Conservation (phyloP, 2,329 filamentous ascomycete genomes). For the Helicocarpus griseus region DNA sequence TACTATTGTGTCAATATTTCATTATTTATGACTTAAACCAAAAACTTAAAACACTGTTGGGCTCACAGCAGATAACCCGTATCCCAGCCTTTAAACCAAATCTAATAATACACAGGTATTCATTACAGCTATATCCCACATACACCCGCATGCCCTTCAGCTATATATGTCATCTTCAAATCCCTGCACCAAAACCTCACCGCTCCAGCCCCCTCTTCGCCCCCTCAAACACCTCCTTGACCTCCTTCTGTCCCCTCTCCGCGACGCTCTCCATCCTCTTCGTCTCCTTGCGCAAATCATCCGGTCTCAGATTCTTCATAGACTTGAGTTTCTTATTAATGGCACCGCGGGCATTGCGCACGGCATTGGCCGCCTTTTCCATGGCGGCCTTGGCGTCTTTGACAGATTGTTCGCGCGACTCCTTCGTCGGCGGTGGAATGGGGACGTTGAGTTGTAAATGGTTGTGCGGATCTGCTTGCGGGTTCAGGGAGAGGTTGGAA, state of each 20-base stretch:
- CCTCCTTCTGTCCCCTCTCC: slow-evolving; percentile 37
- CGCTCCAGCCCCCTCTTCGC: slow-evolving; percentile 29
- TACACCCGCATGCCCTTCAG: neutral
- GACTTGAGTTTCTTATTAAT: slow-evolving; percentile 37
- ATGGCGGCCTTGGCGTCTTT: slow-evolving; percentile 32
- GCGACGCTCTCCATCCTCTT: slow-evolving; percentile 40
- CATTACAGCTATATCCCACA: neutral
- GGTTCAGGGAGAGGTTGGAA: slow-evolving; percentile 34
- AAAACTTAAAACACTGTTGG: no score
- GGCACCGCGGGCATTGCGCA: slow-evolving; percentile 35
- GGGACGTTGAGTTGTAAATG: slow-evolving; percentile 35
- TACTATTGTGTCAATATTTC: neutral
- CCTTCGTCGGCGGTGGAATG: slow-evolving; percentile 38
- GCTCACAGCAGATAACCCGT: no score
- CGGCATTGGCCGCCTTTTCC: slow-evolving; percentile 30
- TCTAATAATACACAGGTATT: neutral
- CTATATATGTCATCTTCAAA: neutral
- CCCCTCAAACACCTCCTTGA: slow-evolving; percentile 36
- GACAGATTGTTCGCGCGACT: slow-evolving; percentile 34
- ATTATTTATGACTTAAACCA: no score
- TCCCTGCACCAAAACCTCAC: neutral
- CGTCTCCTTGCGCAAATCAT: slow-evolving; percentile 37
- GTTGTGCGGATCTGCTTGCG: slow-evolving; percentile 35
- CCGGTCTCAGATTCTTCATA: slow-evolving; percentile 34
- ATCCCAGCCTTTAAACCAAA: neutral